Conservation (phyloP, 2,329 filamentous ascomycete species). For the Fusarium tuaranense region DNA sequence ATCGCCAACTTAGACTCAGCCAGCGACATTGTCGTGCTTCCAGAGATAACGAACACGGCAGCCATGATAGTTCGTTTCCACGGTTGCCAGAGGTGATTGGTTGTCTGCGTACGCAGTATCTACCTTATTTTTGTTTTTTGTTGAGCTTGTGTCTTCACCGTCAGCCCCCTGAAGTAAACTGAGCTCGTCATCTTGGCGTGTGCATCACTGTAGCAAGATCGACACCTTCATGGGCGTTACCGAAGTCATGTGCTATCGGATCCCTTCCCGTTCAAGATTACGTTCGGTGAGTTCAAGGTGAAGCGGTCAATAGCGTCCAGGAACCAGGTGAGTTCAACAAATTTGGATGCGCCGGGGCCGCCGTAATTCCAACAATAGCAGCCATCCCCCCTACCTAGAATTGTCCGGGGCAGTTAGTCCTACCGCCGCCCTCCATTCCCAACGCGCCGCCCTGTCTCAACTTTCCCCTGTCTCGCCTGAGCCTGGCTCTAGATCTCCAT, state of each 20-base stretch:
- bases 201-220: slow-evolving; percentile 2
- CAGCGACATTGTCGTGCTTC: not conserved
- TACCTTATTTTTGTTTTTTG: slow-evolving; percentile 19
- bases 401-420: not conserved
- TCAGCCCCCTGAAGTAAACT: slow-evolving; percentile 18
- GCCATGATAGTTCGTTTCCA: not conserved
- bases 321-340: slow-evolving; percentile 36
- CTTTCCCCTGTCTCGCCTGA: slow-evolving; percentile 10
- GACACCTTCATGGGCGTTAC: not conserved
- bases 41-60: slow-evolving; percentile 20
- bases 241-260: not conserved
- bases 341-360: slow-evolving; percentile 18
- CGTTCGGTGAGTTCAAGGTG: slow-evolving; percentile 37
- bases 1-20: not conserved
- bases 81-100: slow-evolving; percentile 21
- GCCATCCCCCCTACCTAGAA: slow-evolving; percentile 1
- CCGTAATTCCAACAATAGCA: slow-evolving; percentile 41
- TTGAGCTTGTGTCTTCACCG: slow-evolving; percentile 22
- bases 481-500: slow-evolving; percentile 16
- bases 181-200: slow-evolving; percentile 9
- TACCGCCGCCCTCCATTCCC: not conserved
- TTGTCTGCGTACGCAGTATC: not conserved
- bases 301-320: slow-evolving; percentile 14
- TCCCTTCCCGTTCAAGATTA: slow-evolving; percentile 14
- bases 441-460: slow-evolving; percentile 13